phyloP scores from a whole-genome alignment of 2,329 filamentous ascomycete genomes.

The Aspergillus persii region DNA sequence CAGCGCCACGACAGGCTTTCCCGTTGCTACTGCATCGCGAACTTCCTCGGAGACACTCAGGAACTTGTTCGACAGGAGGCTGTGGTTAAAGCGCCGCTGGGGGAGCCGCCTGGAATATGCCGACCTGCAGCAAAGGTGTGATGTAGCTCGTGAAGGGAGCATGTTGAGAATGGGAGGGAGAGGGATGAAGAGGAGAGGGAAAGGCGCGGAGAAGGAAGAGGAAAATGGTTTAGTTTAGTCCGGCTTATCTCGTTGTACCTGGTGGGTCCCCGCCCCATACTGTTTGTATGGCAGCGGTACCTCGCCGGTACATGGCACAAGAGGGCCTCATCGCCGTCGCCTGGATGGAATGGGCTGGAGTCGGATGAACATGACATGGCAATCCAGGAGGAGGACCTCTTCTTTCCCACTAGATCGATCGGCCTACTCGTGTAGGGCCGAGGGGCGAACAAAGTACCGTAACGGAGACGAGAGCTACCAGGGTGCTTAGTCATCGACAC shows the following conservation, averaged over 20 bases:
- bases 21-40: constrained; percentile 67
- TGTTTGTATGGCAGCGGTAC: not conserved
- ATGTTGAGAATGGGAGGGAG: constrained; percentile 6
- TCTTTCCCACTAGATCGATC: too few relatives aligned
- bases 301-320: not conserved
- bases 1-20: constrained; percentile 82
- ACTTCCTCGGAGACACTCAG: constrained; percentile 81
- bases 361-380: not conserved
- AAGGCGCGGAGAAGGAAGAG: constrained; percentile 13
- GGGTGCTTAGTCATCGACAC: not conserved
- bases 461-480: not conserved
- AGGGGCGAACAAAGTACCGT: too few relatives aligned
- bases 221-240: constrained; percentile 11
- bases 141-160: constrained; percentile 22
- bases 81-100: constrained; percentile 25
- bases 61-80: constrained; percentile 45
- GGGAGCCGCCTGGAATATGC: constrained; percentile 6
- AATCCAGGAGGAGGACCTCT: too few relatives aligned
- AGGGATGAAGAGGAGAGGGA: constrained; percentile 7
- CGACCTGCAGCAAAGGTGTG: constrained; percentile 19
- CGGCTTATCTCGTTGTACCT: not conserved
- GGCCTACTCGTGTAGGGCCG: too few relatives aligned
- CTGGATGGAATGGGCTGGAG: not conserved
- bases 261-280: not conserved
- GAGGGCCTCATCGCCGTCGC: not conserved